phyloP scores from a whole-genome alignment of 2,329 filamentous ascomycete genomes.

The Achaetomium macrosporum region DNA sequence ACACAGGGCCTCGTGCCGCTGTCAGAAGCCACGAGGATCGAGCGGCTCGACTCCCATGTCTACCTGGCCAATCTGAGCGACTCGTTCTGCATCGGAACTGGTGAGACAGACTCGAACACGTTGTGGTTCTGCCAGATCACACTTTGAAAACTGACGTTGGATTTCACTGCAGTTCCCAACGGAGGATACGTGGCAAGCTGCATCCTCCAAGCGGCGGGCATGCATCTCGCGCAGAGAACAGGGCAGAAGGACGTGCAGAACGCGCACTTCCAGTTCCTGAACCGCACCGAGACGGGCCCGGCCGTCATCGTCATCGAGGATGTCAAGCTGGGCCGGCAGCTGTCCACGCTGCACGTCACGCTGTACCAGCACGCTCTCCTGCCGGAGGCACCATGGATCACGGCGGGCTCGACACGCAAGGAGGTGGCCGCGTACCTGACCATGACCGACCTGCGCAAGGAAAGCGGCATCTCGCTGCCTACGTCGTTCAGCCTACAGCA shows the following conservation, averaged over 20 bases:
- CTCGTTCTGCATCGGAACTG: constrained; percentile 26
- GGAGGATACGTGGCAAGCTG: constrained; percentile 41
- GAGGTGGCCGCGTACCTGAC: constrained; percentile 37
- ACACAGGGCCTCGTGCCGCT: constrained; percentile 17
- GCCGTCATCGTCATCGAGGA: constrained; percentile 37
- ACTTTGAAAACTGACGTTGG: neutral
- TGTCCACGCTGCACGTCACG: constrained; percentile 38
- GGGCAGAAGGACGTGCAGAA: constrained; percentile 36
- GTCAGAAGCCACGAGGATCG: constrained; percentile 20
- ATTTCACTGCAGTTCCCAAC: constrained; percentile 33
- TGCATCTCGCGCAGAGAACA: constrained; percentile 29
- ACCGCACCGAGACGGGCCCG: constrained; percentile 33
- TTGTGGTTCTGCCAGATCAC: neutral
- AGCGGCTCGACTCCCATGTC: constrained; percentile 20
- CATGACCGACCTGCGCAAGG: constrained; percentile 30
- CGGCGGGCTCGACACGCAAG: constrained; percentile 27
- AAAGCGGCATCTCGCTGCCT: constrained; percentile 29
- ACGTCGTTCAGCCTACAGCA: constrained; percentile 24
- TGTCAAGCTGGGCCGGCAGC: constrained; percentile 36
- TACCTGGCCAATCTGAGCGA: constrained; percentile 24
- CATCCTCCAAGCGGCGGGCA: constrained; percentile 33
- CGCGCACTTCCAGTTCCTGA: constrained; percentile 38
- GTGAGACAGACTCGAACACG: constrained; percentile 2
- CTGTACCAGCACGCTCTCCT: constrained; percentile 37
- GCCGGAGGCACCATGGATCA: constrained; percentile 32